Percentiles rank a stretch among this genome's conserved stretches.
These are phyloP conservation scores for Chenopodium formosanum DNA, from an alignment of 148 eudicot species.

Conservation along the genomic window DNA sequence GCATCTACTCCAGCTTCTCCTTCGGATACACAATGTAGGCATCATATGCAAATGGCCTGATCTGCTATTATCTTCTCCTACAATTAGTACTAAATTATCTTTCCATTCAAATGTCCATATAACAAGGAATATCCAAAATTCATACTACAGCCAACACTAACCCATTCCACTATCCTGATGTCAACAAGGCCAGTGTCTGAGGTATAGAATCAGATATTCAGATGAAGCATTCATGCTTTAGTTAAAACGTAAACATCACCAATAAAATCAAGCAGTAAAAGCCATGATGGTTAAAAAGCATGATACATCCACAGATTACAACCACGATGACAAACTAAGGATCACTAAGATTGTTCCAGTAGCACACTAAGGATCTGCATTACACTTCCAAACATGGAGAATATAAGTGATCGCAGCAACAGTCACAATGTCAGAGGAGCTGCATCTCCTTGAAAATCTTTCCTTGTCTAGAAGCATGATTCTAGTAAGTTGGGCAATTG, in stretches of 20 bases:
- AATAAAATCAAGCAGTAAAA: background rate
- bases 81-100: conserved; percentile 11
- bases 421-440: no score
- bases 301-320: background rate
- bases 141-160: background rate
- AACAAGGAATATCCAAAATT: background rate
- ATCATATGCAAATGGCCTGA: conserved; percentile 60
- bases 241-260: background rate
- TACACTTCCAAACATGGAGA: no score
- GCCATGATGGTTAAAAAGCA: background rate
- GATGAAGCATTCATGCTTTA: background rate
- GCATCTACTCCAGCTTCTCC: conserved; percentile 49
- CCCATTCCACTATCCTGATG: background rate
- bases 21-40: conserved; percentile 56
- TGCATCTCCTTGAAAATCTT: no score
- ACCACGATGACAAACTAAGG: background rate
- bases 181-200: background rate
- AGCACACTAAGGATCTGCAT: no score
- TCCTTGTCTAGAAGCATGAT: background rate
- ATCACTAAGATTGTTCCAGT: no score
- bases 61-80: conserved; percentile 72
- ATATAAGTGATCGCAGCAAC: no score
- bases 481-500: background rate
- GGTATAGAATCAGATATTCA: background rate
- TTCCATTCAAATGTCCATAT: conserved; percentile 2